phyloP scores from a whole-genome alignment of 345 rosid genomes.

The Eucalyptus curtisii region DNA sequence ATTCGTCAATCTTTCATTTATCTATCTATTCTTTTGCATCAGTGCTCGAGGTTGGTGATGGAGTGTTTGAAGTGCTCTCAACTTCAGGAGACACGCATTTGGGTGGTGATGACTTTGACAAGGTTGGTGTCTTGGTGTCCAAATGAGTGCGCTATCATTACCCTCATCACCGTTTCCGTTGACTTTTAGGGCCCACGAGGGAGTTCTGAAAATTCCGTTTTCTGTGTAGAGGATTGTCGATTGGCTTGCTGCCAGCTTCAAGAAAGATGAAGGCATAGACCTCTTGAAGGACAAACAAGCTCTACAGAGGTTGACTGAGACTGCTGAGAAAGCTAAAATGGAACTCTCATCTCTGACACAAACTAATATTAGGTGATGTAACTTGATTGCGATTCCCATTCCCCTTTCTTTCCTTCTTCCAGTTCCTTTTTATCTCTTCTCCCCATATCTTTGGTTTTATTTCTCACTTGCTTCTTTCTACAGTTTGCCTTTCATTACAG shows the following conservation, averaged over 20 bases:
- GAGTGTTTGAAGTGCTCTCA: conserved; percentile 97
- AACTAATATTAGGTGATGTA: conserved; percentile 54
- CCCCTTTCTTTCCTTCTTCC: neutral
- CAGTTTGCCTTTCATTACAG: conserved; percentile 98
- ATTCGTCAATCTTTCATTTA: neutral
- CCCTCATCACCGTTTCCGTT: neutral
- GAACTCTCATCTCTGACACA: conserved; percentile 92
- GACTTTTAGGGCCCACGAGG: neutral
- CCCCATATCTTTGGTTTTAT: neutral
- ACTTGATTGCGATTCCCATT: too few relatives aligned
- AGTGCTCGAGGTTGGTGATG: conserved; percentile 99
- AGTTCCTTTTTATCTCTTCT: neutral
- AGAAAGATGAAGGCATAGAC: conserved; percentile 89
- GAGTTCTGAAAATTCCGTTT: neutral
- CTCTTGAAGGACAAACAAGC: conserved; percentile 98
- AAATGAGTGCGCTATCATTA: neutral
- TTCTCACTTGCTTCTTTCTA: neutral
- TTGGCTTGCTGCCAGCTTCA: conserved; percentile 77
- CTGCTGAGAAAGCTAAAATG: conserved; percentile 96
- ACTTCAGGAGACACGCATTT: conserved; percentile 98
- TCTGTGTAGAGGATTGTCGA: conserved; percentile 78
- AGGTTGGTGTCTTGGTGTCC: conserved; percentile 31
- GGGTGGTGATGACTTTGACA: conserved; percentile 99
- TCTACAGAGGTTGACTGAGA: conserved; percentile 88
- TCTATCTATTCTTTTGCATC: neutral